These are phyloP conservation scores for Suillus discolor DNA, from an alignment of 768 basidiomycete genomes.

Conservation along the genomic window DNA sequence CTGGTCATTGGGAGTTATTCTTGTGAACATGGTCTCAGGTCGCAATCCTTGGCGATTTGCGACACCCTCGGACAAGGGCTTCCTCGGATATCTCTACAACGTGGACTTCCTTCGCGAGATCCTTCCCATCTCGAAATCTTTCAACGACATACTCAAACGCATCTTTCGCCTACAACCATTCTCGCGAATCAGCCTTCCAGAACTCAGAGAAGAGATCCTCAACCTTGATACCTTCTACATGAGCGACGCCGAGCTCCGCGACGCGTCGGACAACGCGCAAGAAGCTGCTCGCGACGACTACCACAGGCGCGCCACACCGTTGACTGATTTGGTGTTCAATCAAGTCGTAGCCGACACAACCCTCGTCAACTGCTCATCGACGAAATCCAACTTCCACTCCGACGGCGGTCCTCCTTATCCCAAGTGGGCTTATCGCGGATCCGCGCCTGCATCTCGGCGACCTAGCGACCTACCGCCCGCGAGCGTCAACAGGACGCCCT, in stretches of 20 bases:
- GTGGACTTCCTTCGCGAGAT: constrained; percentile 63
- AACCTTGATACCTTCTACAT: constrained; percentile 63
- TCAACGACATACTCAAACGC: constrained; percentile 66
- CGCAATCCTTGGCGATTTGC: constrained; percentile 76
- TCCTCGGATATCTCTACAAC: constrained; percentile 62
- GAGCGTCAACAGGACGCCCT: background rate
- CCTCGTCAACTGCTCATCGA: background rate
- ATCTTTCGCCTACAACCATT: constrained; percentile 72
- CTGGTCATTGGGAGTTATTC: constrained; percentile 78
- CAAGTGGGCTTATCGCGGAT: background rate
- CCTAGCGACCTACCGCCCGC: background rate
- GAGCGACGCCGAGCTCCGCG: constrained; percentile 47
- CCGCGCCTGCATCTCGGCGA: background rate
- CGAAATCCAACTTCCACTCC: constrained; percentile 2
- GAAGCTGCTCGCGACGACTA: background rate
- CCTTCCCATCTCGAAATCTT: constrained; percentile 71
- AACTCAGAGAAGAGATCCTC: constrained; percentile 59
- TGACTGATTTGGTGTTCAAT: constrained; percentile 3
- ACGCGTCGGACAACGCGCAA: constrained; percentile 25
- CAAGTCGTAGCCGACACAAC: constrained; percentile 2
- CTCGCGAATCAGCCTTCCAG: constrained; percentile 60
- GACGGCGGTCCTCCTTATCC: constrained; percentile 9
- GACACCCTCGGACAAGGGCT: constrained; percentile 65
- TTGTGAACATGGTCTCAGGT: constrained; percentile 80
- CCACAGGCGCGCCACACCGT: background rate